Base-by-base conservation (phyloP, 176 grass and related monocot species). In the Oryza punctata region DNA sequence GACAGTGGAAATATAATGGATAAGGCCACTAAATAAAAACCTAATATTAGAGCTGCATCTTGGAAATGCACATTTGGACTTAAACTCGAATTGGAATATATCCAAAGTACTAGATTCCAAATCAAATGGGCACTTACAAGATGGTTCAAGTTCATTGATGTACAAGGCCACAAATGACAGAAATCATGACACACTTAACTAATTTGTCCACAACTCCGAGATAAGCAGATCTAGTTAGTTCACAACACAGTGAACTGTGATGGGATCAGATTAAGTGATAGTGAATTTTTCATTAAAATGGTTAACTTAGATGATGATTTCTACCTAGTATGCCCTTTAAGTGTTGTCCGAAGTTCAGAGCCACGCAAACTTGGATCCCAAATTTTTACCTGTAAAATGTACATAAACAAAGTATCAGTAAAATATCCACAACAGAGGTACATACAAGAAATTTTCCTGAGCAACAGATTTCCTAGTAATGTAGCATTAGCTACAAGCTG, bases 301-400 rank as follows among this genome's bases (percentile, higher is more conserved):
- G 40, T 13, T 63, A 83, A 61, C 73, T 30, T 63, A 7, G 37
- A 86, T 67, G 15, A 67, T 4, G 19, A 40, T 26, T 46, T 47
- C 69, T 95, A 96, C 96, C 93, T 90, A 30, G 93, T 96, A 82
- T 99, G 96, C 57, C 96, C 96, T 93, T 90, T 99, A 85, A 99
- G 96, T 85, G 96, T 99, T 78, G 83, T 89, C 80, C 85, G 87
- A 85, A 99, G 93, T 91, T 99, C 96, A 68, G 96, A 99, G 74
- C 96, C 93, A 90, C 96, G 89, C 87, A 99, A 85, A 87, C 93
- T 99, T 79, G 96, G 96, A 96, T 99, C 96, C 96, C 96, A 99
- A 90, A 99, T 80, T 90, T 90, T 99, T 70, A 99, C 96, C 96
- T 99, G 87, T 30, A 87, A 72, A 67, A 69, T 50, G 26, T 15